A percentile compares a stretch with the other conserved stretches of the same genome.
Conservation (phyloP, 2,329 filamentous ascomycete genomes). For the Colletotrichum agaves region DNA sequence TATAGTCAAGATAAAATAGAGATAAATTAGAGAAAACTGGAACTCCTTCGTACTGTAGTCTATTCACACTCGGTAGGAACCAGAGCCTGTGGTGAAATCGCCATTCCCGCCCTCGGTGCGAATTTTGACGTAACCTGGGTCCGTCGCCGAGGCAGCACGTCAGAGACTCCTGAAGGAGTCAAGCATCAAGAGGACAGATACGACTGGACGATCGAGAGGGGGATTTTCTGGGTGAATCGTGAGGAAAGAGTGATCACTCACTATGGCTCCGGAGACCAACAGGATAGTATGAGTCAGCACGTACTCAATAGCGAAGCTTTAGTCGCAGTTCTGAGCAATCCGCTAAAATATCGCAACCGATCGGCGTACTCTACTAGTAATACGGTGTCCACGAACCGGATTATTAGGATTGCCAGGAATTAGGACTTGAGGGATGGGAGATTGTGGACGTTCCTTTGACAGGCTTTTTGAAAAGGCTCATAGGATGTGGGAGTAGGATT, state of each 20-base stretch:
- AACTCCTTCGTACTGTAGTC: no score
- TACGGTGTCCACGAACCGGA: conserved; percentile 26
- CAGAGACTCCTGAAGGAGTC: conserved; percentile 46
- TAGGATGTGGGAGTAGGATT: conserved; percentile 27
- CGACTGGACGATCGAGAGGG: conserved; percentile 39
- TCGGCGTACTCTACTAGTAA: conserved; percentile 29
- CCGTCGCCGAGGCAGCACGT: neutral
- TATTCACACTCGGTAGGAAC: no score
- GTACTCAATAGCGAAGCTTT: conserved; percentile 28
- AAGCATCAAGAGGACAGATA: conserved; percentile 51
- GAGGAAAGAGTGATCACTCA: conserved; percentile 30
- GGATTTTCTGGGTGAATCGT: conserved; percentile 39
- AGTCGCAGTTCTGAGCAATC: conserved; percentile 21
- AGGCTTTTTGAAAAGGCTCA: neutral
- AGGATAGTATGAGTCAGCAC: conserved; percentile 21
- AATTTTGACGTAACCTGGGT: conserved; percentile 7
- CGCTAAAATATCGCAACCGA: neutral
- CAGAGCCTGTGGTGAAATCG: conserved; percentile 5
- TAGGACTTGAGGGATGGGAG: conserved; percentile 1
- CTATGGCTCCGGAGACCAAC: conserved; percentile 27
- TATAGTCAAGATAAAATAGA: no score
- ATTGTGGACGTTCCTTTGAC: conserved; percentile 1
- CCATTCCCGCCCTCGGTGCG: conserved; percentile 10
- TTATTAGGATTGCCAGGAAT: conserved; percentile 7
- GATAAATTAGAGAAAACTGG: no score